phyloP scores from a whole-genome alignment of 2,329 filamentous ascomycete species.

The Xylariaceae sp. region DNA sequence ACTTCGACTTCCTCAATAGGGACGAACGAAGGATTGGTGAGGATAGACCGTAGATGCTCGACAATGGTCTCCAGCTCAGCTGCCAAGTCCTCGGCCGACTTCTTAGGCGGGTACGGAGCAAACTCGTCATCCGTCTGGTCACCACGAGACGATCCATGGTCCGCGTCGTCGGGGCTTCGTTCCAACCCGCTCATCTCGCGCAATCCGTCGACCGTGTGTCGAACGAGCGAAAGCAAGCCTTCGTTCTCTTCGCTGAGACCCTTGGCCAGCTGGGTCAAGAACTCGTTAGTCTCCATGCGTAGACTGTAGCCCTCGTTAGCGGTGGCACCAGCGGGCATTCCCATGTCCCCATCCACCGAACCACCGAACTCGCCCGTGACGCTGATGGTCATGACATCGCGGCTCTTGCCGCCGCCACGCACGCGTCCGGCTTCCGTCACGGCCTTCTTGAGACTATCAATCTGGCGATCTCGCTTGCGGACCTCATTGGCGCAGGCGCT shows the following conservation, averaged over 20 bases:
- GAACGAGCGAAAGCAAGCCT: constrained; percentile 64
- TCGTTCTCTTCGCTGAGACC: constrained; percentile 91
- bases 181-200: constrained; percentile 62
- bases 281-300: constrained; percentile 82
- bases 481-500: constrained; percentile 86
- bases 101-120: constrained; percentile 27
- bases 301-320: constrained; percentile 61
- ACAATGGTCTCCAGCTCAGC: constrained; percentile 71
- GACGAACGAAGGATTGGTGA: constrained; percentile 95
- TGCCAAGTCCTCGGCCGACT: constrained; percentile 60
- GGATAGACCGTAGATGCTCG: constrained; percentile 71
- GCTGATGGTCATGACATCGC: constrained; percentile 52
- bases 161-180: constrained; percentile 24
- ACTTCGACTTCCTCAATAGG: constrained; percentile 89
- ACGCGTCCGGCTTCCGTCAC: constrained; percentile 65
- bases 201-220: constrained; percentile 65
- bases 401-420: constrained; percentile 50
- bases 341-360: constrained; percentile 39
- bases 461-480: constrained; percentile 81
- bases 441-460: constrained; percentile 84
- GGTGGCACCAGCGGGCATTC: constrained; percentile 28
- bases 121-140: constrained; percentile 3
- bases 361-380: constrained; percentile 55
- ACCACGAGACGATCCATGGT: constrained; percentile 15
- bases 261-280: constrained; percentile 78